Evolutionary conservation across 352 stramenopile genomes (phyloP), one percentile per base, ranked within the genome.

Genomic region (Phytophthora lateralis): DNA sequence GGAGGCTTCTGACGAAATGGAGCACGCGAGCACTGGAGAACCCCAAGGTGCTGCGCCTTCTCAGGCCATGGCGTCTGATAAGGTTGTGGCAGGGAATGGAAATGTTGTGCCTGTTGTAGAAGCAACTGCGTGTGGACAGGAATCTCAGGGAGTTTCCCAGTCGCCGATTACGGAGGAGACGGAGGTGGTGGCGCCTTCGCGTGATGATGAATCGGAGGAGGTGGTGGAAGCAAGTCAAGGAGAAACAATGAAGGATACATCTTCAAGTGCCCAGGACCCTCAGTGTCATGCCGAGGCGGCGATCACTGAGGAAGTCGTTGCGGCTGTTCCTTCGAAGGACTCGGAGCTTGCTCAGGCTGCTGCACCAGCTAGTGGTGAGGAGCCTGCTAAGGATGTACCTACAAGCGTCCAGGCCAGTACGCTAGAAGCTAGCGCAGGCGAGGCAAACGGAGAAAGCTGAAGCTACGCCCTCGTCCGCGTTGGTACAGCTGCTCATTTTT

Each of bases 81-180:
- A 59, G 38, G 39, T 35, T 49, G 56, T 58, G 50, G 14, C 8
- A 30, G 30, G 11, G 35, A 35, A 60, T 60, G 43, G 45, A 35
- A 50, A 46, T 57, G 37, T 52, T 32, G 42, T 60, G 39, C 32
- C 60, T 62, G 46, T 53, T 67, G 60, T 70, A 66, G 51, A 74
- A 37, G 38, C 50, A 35, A 49, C 10, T 66, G 49, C 49, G 34
- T 60, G 60, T 73, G 55, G 49, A 46, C 41, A 56, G 59, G 64
- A 63, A 67, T 47, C 63, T 55, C 56, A 55, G 55, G 48, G 18
- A 48, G 60, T 58, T 68, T 49, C 53, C 21, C 47, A 60, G 34
- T 42, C 34, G 35, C 34, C 42, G 24, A 38, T 37, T 46, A 10
- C 20, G 29, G 45, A 63, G 48, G 34, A 47, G 37, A 60, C n/a